Evolutionary conservation across 805 yeast genomes (phyloP).

Genomic region (Candida pini): DNA sequence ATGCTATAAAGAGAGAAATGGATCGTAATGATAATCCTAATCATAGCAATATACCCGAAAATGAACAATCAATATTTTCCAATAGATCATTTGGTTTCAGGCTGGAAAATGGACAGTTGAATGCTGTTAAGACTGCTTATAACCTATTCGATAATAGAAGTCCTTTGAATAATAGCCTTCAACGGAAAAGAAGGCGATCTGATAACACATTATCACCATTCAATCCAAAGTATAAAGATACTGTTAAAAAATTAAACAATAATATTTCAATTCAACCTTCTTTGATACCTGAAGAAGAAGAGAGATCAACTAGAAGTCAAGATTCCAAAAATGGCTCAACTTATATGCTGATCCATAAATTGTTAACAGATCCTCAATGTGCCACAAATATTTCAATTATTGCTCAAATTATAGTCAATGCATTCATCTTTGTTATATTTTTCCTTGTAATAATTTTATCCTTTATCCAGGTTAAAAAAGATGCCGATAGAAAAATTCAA

Average conservation of each 20-base stretch:
- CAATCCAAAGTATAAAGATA: not conserved
- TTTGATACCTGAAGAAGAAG: not conserved
- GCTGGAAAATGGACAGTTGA: slow-evolving; percentile 15
- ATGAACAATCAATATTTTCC: slow-evolving; percentile 8
- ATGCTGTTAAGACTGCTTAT: slow-evolving; percentile 27
- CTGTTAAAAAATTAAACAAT: not conserved
- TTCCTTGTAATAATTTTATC: slow-evolving; percentile 15
- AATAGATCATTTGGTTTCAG: slow-evolving; percentile 20
- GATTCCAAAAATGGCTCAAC: not conserved
- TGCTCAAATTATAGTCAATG: slow-evolving; percentile 22
- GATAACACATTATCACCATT: slow-evolving; percentile 2
- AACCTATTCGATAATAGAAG: slow-evolving; percentile 21
- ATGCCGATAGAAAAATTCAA: slow-evolving; percentile 67
- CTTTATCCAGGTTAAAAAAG: slow-evolving; percentile 32
- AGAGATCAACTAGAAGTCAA: not conserved
- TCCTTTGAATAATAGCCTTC: not conserved
- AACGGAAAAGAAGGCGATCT: slow-evolving; percentile 16
- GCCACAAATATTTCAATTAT: slow-evolving; percentile 21
- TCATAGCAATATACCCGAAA: not conserved
- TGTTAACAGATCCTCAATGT: slow-evolving; percentile 24
- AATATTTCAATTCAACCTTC: not conserved
- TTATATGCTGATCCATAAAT: slow-evolving; percentile 6
- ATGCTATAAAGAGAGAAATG: too few species aligned
- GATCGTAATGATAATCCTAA: not conserved
- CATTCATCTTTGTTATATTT: slow-evolving; percentile 18